Percentiles rank a stretch among this genome's conserved stretches.
These are phyloP conservation scores for Cytospora chrysosperma DNA, from an alignment of 2,329 filamentous ascomycete genomes.

Conservation along the genomic window DNA sequence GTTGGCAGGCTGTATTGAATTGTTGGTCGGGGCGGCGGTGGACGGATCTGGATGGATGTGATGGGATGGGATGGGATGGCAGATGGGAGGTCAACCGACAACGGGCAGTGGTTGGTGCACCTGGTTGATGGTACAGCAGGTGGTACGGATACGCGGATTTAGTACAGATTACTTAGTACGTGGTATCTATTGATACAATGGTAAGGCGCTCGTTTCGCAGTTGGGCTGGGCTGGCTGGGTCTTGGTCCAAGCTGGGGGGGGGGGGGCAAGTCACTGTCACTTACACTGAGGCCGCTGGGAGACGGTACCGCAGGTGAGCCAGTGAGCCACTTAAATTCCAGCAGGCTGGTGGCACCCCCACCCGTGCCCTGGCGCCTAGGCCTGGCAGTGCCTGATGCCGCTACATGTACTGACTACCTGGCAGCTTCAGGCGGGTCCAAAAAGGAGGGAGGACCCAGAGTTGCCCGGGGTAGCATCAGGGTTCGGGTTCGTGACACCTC, in stretches of 20 bases:
- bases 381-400: not conserved
- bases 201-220: not conserved
- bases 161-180: not conserved
- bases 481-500: not conserved
- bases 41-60: constrained; percentile 8
- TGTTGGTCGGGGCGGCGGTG: constrained; percentile 8
- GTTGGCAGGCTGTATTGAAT: constrained; percentile 16
- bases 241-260: not conserved
- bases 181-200: not conserved
- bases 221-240: not conserved
- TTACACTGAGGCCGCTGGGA: not conserved
- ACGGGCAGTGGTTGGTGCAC: not conserved
- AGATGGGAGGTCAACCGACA: not conserved
- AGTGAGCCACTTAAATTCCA: not conserved
- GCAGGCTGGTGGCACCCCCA: not conserved
- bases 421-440: not conserved
- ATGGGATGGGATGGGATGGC: not conserved
- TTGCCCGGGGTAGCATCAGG: not conserved
- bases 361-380: not conserved
- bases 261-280: not conserved
- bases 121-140: not conserved
- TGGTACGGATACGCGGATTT: not conserved
- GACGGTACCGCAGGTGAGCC: not conserved
- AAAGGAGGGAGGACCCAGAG: not conserved
- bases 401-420: not conserved